These are phyloP conservation scores for Venturia pyrina DNA, from an alignment of 2,329 filamentous ascomycete species.

Conservation along the genomic window DNA sequence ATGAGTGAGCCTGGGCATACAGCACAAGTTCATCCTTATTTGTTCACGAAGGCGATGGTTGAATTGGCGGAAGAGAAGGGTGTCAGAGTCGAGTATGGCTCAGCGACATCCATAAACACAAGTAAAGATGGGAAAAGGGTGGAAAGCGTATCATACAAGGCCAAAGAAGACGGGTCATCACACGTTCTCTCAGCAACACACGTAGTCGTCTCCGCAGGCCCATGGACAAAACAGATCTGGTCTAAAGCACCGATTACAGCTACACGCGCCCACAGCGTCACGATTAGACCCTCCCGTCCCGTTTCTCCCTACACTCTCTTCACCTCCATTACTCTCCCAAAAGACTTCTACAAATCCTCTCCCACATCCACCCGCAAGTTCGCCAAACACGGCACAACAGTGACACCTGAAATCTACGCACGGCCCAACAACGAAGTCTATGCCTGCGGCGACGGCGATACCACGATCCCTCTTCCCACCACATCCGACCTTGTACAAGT, in stretches of 20 bases:
- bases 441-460: conserved; percentile 85
- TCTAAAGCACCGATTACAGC: conserved; percentile 48
- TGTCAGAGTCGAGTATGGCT: conserved; percentile 52
- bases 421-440: conserved; percentile 84
- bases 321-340: conserved; percentile 69
- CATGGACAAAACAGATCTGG: conserved; percentile 48
- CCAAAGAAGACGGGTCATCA: conserved; percentile 39
- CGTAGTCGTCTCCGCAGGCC: conserved; percentile 50
- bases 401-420: conserved; percentile 84
- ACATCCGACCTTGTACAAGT: conserved; percentile 66
- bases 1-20: conserved; percentile 79
- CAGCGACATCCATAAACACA: conserved; percentile 58
- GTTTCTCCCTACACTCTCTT: conserved; percentile 73
- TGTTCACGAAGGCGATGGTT: conserved; percentile 81
- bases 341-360: conserved; percentile 48
- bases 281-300: conserved; percentile 45
- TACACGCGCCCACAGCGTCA: conserved; percentile 53
- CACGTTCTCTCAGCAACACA: conserved; percentile 46
- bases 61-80: conserved; percentile 56
- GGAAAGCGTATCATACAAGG: conserved; percentile 52
- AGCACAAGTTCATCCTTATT: conserved; percentile 85
- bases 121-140: conserved; percentile 37
- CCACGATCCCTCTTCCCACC: conserved; percentile 60
- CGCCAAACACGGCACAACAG: background rate
- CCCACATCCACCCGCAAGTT: conserved; percentile 25